Percentiles rank a stretch among this genome's conserved stretches.
phyloP scores from a whole-genome alignment of 2,329 filamentous ascomycete species.

The Emmonsia crescens region DNA sequence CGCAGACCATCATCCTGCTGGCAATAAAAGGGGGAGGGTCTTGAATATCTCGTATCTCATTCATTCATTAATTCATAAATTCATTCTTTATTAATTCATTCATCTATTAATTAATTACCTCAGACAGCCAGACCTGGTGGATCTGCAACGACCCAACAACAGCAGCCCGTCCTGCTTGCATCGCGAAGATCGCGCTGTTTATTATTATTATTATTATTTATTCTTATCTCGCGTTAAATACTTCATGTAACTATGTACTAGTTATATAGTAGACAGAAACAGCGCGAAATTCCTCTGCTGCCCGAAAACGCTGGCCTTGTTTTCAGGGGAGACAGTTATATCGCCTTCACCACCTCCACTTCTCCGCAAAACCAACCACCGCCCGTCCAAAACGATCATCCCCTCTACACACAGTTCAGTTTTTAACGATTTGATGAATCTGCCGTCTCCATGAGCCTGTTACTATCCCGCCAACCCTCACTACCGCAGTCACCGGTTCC shows the following conservation, averaged over 20 bases:
- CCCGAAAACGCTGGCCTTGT: neutral
- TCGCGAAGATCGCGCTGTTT: neutral
- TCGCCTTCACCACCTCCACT: neutral
- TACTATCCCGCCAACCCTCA: neutral
- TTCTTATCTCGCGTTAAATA: neutral
- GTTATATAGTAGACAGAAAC: neutral
- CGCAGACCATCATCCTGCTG: too few relatives aligned
- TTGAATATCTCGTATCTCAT: too few relatives aligned
- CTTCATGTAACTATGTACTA: neutral
- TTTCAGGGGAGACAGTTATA: neutral
- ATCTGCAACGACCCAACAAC: neutral
- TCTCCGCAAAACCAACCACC: neutral
- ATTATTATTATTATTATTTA: neutral
- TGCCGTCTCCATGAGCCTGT: neutral
- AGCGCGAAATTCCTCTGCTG: neutral
- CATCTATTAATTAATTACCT: neutral
- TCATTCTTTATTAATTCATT: too few relatives aligned
- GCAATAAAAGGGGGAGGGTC: too few relatives aligned
- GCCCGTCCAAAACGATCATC: neutral
- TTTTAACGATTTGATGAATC: conserved; percentile 1
- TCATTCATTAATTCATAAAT: too few relatives aligned
- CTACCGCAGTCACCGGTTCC: neutral
- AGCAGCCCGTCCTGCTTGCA: neutral
- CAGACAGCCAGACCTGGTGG: neutral
- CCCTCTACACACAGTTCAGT: neutral